Evolutionary conservation across 495 filamentous ascomycete species (phyloP).

Genomic region (Pyrenopolyporus hunteri): DNA sequence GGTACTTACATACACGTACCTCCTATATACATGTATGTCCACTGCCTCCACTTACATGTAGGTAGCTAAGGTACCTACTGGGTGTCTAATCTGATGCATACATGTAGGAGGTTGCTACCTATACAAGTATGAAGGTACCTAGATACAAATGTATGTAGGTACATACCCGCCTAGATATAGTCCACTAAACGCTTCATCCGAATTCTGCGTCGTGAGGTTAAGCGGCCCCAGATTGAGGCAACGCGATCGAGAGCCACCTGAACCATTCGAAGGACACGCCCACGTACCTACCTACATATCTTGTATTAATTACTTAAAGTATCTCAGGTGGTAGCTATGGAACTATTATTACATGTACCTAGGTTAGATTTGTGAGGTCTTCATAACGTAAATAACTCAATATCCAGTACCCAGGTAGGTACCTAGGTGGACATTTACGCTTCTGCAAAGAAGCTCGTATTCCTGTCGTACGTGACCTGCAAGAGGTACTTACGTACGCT

Average conservation of each 20-base stretch:
- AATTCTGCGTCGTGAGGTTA: conserved; percentile 2
- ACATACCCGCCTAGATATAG: conserved; percentile 9
- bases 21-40: not conserved
- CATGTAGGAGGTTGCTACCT: too few species aligned
- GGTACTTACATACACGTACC: not conserved
- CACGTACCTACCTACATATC: not conserved
- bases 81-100: too few species aligned
- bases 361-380: not conserved
- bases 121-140: too few species aligned
- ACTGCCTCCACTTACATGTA: too few species aligned
- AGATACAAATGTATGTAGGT: too few species aligned
- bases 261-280: too few species aligned
- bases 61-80: conserved; percentile 12
- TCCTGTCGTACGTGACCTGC: conserved; percentile 13
- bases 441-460: conserved; percentile 29
- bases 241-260: conserved; percentile 1
- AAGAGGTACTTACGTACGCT: conserved; percentile 1
- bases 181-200: not conserved
- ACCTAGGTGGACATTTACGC: too few species aligned
- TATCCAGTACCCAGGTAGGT: too few species aligned
- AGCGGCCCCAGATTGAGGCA: not conserved
- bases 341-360: not conserved
- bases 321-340: too few species aligned
- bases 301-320: too few species aligned
- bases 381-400: too few species aligned